Conservation (phyloP, 768 basidiomycete genomes). For the Daedaleopsis sinensis region DNA sequence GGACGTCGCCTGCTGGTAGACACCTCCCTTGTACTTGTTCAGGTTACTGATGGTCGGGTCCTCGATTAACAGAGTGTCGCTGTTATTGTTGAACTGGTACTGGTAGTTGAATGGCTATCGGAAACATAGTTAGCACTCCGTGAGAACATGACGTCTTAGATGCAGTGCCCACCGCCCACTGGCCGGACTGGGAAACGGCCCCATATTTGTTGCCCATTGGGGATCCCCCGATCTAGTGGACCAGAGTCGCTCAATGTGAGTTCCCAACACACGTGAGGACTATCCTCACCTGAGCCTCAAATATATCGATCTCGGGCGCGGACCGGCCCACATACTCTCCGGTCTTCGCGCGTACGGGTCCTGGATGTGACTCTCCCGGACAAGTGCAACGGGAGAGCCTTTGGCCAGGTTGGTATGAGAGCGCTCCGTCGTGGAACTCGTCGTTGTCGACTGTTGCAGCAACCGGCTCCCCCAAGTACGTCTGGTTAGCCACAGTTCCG, state of each 20-base stretch:
- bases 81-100: constrained; percentile 71
- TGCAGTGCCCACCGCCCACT: constrained; percentile 60
- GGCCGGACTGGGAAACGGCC: constrained; percentile 82
- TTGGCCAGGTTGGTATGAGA: constrained; percentile 80
- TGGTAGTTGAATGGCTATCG: constrained; percentile 72
- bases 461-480: constrained; percentile 63
- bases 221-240: not conserved
- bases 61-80: constrained; percentile 57
- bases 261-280: constrained; percentile 57
- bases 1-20: constrained; percentile 74
- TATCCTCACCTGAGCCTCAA: constrained; percentile 81
- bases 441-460: constrained; percentile 69
- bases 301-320: constrained; percentile 89
- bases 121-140: constrained; percentile 36
- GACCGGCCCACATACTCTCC: constrained; percentile 79
- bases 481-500: constrained; percentile 63
- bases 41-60: constrained; percentile 50
- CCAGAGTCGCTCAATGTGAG: constrained; percentile 58
- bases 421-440: constrained; percentile 38
- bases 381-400: constrained; percentile 90
- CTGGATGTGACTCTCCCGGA: constrained; percentile 78
- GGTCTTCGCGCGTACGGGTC: constrained; percentile 65
- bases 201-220: constrained; percentile 49
- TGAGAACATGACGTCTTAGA: constrained; percentile 5
- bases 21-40: constrained; percentile 77